Evolutionary conservation across 2,329 filamentous ascomycete species (phyloP).

Genomic region (Metarhizium album): DNA sequence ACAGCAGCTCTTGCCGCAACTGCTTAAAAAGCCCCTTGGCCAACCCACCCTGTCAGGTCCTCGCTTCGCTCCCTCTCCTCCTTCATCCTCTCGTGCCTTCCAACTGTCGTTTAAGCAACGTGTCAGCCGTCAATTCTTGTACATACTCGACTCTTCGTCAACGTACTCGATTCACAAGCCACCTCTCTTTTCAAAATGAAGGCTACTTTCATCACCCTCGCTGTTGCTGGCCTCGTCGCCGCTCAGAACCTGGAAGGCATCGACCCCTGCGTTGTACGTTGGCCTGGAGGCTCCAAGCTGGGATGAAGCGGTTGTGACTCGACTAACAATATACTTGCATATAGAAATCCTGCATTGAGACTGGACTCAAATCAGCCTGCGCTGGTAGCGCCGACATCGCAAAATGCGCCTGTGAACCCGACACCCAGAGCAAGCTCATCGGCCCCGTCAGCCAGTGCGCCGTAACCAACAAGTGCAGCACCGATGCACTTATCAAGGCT

Average conservation of each 20-base stretch:
- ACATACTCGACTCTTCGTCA: not conserved
- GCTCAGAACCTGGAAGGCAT: constrained; percentile 27
- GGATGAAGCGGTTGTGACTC: not conserved
- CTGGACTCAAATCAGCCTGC: constrained; percentile 19
- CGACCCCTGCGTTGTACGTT: constrained; percentile 31
- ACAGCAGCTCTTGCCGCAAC: constrained; percentile 1
- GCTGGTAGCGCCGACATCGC: constrained; percentile 8
- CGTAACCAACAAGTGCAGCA: constrained; percentile 22
- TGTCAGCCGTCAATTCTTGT: constrained; percentile 4
- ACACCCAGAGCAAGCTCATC: constrained; percentile 22
- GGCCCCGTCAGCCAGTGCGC: constrained; percentile 21
- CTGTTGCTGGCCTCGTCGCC: constrained; percentile 23
- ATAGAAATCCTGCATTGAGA: constrained; percentile 25
- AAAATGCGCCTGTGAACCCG: constrained; percentile 28
- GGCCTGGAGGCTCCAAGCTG: not conserved
- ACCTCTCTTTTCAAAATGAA: constrained; percentile 26
- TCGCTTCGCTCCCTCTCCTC: not conserved
- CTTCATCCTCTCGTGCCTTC: not conserved
- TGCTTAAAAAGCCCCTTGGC: constrained; percentile 4
- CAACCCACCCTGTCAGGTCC: not conserved
- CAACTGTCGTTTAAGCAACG: not conserved
- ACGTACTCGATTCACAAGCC: not conserved
- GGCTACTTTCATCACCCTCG: constrained; percentile 22
- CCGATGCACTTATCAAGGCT: constrained; percentile 19
- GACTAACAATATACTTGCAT: not conserved